Evolutionary conservation across 129 eudicot species (phyloP).

Genomic region (Arctium lappa): DNA sequence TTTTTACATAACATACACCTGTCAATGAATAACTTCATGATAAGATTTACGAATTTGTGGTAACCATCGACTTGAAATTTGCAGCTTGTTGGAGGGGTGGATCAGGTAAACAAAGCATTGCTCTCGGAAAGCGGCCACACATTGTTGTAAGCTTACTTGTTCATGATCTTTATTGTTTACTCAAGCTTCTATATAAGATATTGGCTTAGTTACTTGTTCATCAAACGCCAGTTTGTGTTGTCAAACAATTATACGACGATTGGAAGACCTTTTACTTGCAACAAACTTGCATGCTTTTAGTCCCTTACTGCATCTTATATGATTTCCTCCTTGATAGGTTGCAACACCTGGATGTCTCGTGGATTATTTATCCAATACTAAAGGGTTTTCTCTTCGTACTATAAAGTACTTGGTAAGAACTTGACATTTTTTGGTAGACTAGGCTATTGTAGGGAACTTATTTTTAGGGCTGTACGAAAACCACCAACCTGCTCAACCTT

Average conservation of each 20-base stretch:
- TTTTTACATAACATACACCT: too few species aligned
- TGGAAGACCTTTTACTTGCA: neutral
- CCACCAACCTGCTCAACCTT: too few species aligned
- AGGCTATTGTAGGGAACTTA: too few species aligned
- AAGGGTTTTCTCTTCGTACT: slow-evolving; percentile 83
- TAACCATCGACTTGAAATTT: slow-evolving; percentile 9
- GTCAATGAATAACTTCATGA: neutral
- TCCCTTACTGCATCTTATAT: neutral
- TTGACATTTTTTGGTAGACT: neutral
- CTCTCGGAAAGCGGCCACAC: slow-evolving; percentile 84
- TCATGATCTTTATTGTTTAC: too few species aligned
- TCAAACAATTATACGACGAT: neutral
- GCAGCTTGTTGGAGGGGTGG: slow-evolving; percentile 98
- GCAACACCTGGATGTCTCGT: slow-evolving; percentile 96
- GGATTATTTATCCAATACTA: slow-evolving; percentile 88
- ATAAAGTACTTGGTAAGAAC: slow-evolving; percentile 72
- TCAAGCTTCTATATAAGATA: neutral
- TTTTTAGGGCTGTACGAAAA: too few species aligned
- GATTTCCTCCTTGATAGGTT: slow-evolving; percentile 38
- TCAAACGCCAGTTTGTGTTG: too few species aligned
- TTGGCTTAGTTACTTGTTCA: neutral
- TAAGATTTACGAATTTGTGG: neutral
- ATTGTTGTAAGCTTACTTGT: slow-evolving; percentile 55
- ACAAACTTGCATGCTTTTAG: too few species aligned
- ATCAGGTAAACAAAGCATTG: slow-evolving; percentile 61